phyloP scores from a whole-genome alignment of 2,329 filamentous ascomycete species.

The Colletotrichum lini region DNA sequence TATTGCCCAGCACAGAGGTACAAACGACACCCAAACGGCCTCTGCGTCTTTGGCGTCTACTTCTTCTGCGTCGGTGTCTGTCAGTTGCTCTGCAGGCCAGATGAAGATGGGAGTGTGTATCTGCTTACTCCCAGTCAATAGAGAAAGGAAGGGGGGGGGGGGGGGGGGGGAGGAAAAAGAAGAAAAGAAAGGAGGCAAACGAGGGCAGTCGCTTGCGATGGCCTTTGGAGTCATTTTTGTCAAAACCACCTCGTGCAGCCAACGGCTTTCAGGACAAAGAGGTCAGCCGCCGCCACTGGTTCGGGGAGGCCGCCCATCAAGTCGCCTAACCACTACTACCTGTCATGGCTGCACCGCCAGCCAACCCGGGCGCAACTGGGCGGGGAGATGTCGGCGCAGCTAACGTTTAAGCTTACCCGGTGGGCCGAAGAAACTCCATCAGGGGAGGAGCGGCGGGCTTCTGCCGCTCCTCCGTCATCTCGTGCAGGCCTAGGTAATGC shows the following conservation, averaged over 20 bases:
- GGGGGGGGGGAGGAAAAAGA: too few relatives aligned
- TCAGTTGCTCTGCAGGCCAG: neutral
- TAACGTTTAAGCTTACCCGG: slow-evolving; percentile 40
- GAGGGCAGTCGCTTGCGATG: neutral
- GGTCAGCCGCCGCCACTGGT: slow-evolving; percentile 13
- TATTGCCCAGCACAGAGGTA: neutral
- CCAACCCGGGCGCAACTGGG: slow-evolving; percentile 34
- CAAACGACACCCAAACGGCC: neutral
- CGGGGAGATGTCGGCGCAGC: slow-evolving; percentile 24
- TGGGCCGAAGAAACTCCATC: slow-evolving; percentile 26
- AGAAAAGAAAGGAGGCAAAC: too few relatives aligned
- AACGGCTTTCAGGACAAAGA: slow-evolving; percentile 20
- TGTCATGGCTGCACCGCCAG: neutral
- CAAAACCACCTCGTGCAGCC: neutral
- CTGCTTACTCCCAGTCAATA: too few relatives aligned
- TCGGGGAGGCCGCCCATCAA: slow-evolving; percentile 5
- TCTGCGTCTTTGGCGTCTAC: neutral
- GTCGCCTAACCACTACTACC: neutral
- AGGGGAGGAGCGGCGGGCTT: too few relatives aligned
- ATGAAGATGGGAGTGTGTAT: neutral
- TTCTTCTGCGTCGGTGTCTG: neutral
- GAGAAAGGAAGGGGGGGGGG: too few relatives aligned
- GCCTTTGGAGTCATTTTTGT: neutral
- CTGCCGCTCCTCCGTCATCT: too few relatives aligned
- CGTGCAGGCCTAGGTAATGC: too few relatives aligned